Evolutionary conservation across 1,284 basidiomycete species (phyloP), one percentile per base, ranked within the genome.

Genomic region (Heterobasidion parviporum): DNA sequence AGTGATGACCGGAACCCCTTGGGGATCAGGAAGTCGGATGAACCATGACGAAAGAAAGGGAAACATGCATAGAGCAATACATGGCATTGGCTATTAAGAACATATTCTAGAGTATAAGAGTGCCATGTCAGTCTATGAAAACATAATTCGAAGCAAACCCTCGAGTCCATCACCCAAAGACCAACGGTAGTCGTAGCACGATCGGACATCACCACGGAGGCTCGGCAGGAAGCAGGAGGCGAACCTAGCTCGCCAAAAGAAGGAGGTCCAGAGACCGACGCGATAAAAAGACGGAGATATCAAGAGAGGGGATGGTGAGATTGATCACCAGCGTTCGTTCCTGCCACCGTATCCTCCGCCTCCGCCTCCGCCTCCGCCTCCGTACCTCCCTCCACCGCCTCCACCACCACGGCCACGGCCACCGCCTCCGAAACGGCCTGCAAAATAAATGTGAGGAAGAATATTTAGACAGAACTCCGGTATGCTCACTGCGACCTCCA

Each of bases 401-500:
- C 79, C 70, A 8, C 79, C 72, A 16, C 82, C 70, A 18, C 81
- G 71, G 47, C 81, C 70, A 20, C 81, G 70, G 45, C 77, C 71
- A 16, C 79, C 74, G 54, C 79, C 78, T 57, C 80, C 76, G 62
- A 79, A 87, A 18, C 85, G 82, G 61, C 74, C 83, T 87, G 60
- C 43, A 36, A 53, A 15, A 36, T 18, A 20, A 20, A 15, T 57
- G 36, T 59, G 15, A 49, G 56, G 57, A 16, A 56, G 57, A 9
- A 54, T 16, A 18, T 36, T 7, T 26, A n/a, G 45, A 26, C 32
- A 33, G 49, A 41, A n/a, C 52, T 14, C 36, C 32, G 38, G 14
- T 43, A 10, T n/a, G 70, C 80, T 57, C 63, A 88, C 88, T 80
- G 66, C 91, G 79, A 60, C 87, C 82, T 52, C 87, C 82, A 41